Evolutionary conservation across 1,139 yeast genomes (phyloP), one percentile per base, ranked within the genome.

Genomic region (Kluyveromyces marxianus): DNA sequence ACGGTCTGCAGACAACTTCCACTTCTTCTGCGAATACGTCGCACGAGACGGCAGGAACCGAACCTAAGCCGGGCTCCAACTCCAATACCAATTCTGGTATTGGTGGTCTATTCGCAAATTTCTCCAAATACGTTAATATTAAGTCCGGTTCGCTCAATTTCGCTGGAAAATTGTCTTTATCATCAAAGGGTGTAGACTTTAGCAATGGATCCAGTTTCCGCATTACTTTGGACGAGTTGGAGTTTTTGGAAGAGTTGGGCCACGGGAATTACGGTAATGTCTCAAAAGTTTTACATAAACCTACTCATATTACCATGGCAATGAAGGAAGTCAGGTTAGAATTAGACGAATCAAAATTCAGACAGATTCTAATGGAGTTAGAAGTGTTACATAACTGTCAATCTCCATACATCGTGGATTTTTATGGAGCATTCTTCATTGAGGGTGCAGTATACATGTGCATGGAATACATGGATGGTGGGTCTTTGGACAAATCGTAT

Each of bases 401-500:
- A 52, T 83, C 95, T 6, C 95, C 95, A 2, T 88, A 78, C 63
- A 89, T 92, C 62, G 96, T 92, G 44, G 97, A 90, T 60, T 92
- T 92, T 58, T 92, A 86, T 62, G 97, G 98, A 35, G 98, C 97
- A 0, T 92, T 92, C 59, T 92, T 92, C 61, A 90, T 87, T 37
- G 98, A 92, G 67, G 97, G 97, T 40, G 96, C 97, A 0, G 98
- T 92, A 37, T 92, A 90, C 69, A 89, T 94, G 86, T 92, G 98
- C 68, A 92, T 92, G 77, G 99, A 92, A 68, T 87, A 82, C 66
- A 92, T 92, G 99, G 96, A 90, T 66, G 97, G 97, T 44, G 97
- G 97, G 0, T 88, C 96, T 0, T 69, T 94, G 48, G 97, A 92
- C 65, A 87, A 84, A 60, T 74, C 92, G 26, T 92, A 89, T 65